Percentiles rank a stretch among this genome's conserved stretches.
Evolutionary conservation across 495 filamentous ascomycete species (phyloP).

Genomic region (Trichoderma virens): DNA sequence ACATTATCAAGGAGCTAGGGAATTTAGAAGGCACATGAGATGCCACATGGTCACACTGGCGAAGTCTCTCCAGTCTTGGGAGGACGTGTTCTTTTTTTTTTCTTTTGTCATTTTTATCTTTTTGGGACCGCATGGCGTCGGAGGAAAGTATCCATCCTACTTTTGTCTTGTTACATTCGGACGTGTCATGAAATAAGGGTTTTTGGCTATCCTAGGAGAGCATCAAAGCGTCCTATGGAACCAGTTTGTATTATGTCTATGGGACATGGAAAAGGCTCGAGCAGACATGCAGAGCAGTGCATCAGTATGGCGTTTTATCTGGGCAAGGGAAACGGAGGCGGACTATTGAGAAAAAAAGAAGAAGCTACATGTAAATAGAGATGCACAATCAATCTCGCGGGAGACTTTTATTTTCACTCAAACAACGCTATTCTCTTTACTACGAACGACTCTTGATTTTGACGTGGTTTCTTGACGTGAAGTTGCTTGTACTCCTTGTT

Average conservation of each 20-base stretch:
- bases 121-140: slow-evolving; percentile 5
- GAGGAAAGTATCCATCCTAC: background rate
- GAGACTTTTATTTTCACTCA: slow-evolving; percentile 1
- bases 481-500: background rate
- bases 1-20: background rate
- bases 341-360: background rate
- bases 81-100: background rate
- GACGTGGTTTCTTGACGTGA: background rate
- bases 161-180: background rate
- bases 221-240: background rate
- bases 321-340: background rate
- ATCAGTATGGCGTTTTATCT: background rate
- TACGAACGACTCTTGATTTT: no score
- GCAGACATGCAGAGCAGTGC: background rate
- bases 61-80: background rate
- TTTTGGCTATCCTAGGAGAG: background rate
- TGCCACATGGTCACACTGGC: background rate
- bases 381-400: background rate
- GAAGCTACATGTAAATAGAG: background rate
- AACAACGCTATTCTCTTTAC: no score
- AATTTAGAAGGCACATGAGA: slow-evolving; percentile 1
- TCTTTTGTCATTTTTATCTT: background rate
- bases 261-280: background rate
- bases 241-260: background rate
- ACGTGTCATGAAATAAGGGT: slow-evolving; percentile 7